These are phyloP conservation scores for Platanus orientalis DNA, from an alignment of 164 flowering plant species.

Conservation along the genomic window DNA sequence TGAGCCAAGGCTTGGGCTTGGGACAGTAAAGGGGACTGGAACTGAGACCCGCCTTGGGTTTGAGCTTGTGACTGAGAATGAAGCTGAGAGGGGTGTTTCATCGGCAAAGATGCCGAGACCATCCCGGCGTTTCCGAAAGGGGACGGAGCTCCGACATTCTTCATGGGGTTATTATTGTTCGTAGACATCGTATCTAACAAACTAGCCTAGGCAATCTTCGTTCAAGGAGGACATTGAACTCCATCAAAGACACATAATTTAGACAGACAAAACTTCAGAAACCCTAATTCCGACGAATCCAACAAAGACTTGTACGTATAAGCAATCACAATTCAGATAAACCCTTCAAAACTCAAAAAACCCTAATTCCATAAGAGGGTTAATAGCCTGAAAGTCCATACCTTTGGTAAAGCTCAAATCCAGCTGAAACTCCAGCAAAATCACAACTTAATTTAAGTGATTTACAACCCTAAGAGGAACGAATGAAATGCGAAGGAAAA, in stretches of 20 bases:
- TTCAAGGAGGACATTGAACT: neutral
- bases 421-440: too few relatives aligned
- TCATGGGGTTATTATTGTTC: conserved; percentile 29
- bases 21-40: conserved; percentile 40
- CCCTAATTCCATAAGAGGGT: neutral
- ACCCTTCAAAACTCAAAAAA: neutral
- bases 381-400: too few relatives aligned
- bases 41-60: conserved; percentile 32
- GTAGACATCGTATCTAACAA: conserved; percentile 15
- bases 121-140: conserved; percentile 36
- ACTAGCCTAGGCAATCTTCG: neutral
- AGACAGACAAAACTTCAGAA: neutral
- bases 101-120: conserved; percentile 22
- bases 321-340: neutral
- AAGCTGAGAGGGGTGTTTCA: conserved; percentile 38
- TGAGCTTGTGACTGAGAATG: conserved; percentile 37
- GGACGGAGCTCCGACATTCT: conserved; percentile 28
- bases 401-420: too few relatives aligned
- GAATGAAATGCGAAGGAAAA: too few relatives aligned
- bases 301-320: too few relatives aligned
- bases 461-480: too few relatives aligned
- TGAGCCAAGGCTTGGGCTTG: conserved; percentile 31
- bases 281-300: neutral
- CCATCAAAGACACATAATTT: neutral
- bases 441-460: too few relatives aligned